A percentile compares a stretch with the other conserved stretches of the same genome.
Evolutionary conservation across 371 early-diverging fungal genomes (phyloP).

Genomic region (Mortierella sp.): DNA sequence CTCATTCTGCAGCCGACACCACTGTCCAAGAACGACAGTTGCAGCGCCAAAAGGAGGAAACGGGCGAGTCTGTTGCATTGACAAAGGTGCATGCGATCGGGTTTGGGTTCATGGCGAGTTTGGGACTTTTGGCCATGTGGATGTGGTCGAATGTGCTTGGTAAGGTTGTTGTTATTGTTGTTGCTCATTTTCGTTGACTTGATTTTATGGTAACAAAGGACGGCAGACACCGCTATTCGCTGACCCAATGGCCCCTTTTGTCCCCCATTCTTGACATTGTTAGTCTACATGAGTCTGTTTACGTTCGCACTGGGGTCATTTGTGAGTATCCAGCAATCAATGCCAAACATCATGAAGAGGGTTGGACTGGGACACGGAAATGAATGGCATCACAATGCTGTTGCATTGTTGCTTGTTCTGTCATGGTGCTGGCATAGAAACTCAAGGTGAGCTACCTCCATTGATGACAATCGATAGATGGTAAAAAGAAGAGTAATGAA

Average conservation of each 20-base stretch:
- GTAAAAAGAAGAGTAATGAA: not conserved
- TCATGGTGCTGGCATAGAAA: slow-evolving; percentile 48
- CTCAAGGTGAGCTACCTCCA: slow-evolving; percentile 17
- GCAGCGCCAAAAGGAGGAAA: slow-evolving; percentile 46
- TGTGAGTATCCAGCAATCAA: slow-evolving; percentile 53
- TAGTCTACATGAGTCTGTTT: slow-evolving; percentile 47
- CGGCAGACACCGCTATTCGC: not conserved
- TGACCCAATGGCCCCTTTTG: not conserved
- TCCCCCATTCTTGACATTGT: not conserved
- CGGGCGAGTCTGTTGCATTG: slow-evolving; percentile 42
- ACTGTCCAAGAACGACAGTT: slow-evolving; percentile 48
- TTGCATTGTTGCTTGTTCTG: slow-evolving; percentile 36
- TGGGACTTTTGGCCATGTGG: slow-evolving; percentile 58
- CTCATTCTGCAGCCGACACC: slow-evolving; percentile 50
- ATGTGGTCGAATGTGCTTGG: slow-evolving; percentile 55
- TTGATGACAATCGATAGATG: not conserved
- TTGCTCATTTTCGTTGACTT: too few relatives aligned
- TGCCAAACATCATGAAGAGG: slow-evolving; percentile 34
- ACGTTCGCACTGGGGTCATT: slow-evolving; percentile 53
- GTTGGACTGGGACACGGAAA: slow-evolving; percentile 24
- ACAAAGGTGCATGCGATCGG: slow-evolving; percentile 47
- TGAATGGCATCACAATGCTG: slow-evolving; percentile 22
- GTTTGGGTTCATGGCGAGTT: slow-evolving; percentile 49
- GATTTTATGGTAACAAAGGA: not conserved
- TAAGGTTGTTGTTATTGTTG: slow-evolving; percentile 8